A percentile compares a stretch with the other conserved stretches of the same genome.
Evolutionary conservation across 352 stramenopile species (phyloP).

Genomic region (Blastocystis sp.): DNA sequence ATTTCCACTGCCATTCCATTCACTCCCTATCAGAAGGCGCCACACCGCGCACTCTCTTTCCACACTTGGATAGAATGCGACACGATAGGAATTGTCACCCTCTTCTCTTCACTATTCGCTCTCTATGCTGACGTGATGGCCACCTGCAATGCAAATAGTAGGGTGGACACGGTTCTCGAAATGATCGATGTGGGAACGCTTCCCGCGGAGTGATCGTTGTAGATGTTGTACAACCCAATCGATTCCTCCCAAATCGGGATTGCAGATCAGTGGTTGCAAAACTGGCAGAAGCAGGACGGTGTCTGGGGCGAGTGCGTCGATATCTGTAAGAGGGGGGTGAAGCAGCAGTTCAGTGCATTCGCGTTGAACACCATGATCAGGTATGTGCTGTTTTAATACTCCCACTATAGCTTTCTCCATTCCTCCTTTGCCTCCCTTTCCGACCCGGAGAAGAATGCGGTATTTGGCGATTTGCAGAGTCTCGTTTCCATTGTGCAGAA

Average conservation of each 20-base stretch:
- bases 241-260: constrained; percentile 14
- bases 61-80: no score
- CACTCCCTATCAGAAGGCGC: no score
- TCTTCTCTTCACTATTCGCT: no score
- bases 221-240: constrained; percentile 59
- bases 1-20: no score
- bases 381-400: neutral
- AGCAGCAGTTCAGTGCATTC: constrained; percentile 19
- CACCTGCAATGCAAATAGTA: neutral
- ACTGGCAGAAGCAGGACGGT: constrained; percentile 21
- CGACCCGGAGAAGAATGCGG: neutral
- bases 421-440: constrained; percentile 7
- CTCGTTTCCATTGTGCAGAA: constrained; percentile 1
- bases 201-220: neutral
- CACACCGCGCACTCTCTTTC: no score
- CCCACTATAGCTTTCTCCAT: constrained; percentile 22
- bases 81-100: no score
- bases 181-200: constrained; percentile 46
- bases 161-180: neutral
- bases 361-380: constrained; percentile 52
- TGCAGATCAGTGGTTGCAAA: constrained; percentile 60
- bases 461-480: constrained; percentile 9
- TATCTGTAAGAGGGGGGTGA: neutral
- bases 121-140: neutral
- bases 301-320: neutral